Evolutionary conservation across 2,329 filamentous ascomycete genomes (phyloP).

Genomic region (Orbilia quercus): DNA sequence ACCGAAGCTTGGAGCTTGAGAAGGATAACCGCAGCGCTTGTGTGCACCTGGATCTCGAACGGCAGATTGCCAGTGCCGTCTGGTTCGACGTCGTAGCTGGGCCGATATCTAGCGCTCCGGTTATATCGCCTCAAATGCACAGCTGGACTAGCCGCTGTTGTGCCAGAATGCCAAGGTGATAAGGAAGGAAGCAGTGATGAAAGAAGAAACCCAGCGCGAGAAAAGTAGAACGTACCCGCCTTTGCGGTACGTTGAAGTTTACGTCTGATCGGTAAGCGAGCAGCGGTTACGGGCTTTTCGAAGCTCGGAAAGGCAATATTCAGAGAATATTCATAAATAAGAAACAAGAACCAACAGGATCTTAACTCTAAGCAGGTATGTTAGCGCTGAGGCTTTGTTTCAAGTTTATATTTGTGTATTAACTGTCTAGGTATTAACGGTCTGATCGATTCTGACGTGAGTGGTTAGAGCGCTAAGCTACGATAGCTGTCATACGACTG

Average conservation of each 20-base stretch:
- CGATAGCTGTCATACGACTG: too few relatives aligned
- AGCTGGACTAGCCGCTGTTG: conserved; percentile 12
- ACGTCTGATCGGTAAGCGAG: conserved; percentile 34
- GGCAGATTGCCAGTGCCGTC: conserved; percentile 1
- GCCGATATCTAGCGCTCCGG: conserved; percentile 9
- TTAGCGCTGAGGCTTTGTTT: conserved; percentile 47
- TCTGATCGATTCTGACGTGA: too few relatives aligned
- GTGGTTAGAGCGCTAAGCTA: too few relatives aligned
- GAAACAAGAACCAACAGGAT: not conserved
- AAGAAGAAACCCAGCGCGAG: conserved; percentile 15
- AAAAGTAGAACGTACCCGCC: conserved; percentile 32
- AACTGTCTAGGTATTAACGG: not conserved
- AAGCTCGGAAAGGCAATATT: not conserved
- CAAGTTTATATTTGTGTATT: conserved; percentile 5
- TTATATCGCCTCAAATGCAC: not conserved
- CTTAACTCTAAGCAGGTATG: not conserved
- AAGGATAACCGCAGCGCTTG: conserved; percentile 32
- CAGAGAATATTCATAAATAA: conserved; percentile 1
- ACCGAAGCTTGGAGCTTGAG: not conserved
- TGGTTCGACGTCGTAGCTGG: conserved; percentile 25
- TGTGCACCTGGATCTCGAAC: conserved; percentile 1
- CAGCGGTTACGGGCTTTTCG: conserved; percentile 16
- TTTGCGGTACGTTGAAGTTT: conserved; percentile 15
- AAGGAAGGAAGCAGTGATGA: conserved; percentile 1
- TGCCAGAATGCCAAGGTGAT: conserved; percentile 19